Evolutionary conservation across 2,329 filamentous ascomycete genomes (phyloP).

Genomic region (Neurospora sp.): DNA sequence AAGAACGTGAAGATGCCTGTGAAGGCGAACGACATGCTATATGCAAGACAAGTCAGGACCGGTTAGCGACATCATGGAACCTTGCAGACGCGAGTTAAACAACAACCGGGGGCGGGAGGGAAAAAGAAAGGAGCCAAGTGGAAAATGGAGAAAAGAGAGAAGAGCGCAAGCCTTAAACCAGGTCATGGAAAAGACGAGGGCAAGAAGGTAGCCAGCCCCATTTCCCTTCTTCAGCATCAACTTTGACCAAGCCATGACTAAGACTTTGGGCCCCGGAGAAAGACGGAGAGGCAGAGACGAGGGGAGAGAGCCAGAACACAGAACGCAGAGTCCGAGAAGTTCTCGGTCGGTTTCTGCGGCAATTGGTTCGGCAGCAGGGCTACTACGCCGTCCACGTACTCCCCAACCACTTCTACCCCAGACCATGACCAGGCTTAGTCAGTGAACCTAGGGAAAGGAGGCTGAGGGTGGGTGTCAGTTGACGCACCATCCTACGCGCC

Average conservation of each 20-base stretch:
- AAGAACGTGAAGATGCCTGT: constrained; percentile 83
- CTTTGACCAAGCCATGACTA: constrained; percentile 23
- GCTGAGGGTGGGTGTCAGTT: neutral
- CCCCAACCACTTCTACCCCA: neutral
- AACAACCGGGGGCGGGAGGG: constrained; percentile 21
- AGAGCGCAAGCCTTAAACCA: constrained; percentile 2
- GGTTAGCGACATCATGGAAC: constrained; percentile 22
- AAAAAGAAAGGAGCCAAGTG: constrained; percentile 6
- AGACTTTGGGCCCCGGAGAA: constrained; percentile 6
- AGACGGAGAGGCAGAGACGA: neutral
- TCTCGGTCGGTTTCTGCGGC: neutral
- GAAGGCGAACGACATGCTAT: constrained; percentile 67
- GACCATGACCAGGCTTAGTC: neutral
- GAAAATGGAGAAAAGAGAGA: constrained; percentile 14
- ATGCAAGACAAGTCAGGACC: constrained; percentile 14
- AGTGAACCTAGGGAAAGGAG: neutral
- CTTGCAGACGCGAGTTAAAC: constrained; percentile 5
- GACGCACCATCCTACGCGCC: neutral
- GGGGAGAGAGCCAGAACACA: neutral
- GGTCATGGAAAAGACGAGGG: neutral
- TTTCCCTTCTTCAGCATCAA: neutral
- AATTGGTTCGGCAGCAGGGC: neutral
- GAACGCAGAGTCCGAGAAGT: neutral
- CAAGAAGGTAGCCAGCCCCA: neutral
- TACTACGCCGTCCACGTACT: neutral